A percentile compares a stretch with the other conserved stretches of the same genome.
phyloP scores from a whole-genome alignment of 768 basidiomycete genomes.

The Botryobasidium botryosum region DNA sequence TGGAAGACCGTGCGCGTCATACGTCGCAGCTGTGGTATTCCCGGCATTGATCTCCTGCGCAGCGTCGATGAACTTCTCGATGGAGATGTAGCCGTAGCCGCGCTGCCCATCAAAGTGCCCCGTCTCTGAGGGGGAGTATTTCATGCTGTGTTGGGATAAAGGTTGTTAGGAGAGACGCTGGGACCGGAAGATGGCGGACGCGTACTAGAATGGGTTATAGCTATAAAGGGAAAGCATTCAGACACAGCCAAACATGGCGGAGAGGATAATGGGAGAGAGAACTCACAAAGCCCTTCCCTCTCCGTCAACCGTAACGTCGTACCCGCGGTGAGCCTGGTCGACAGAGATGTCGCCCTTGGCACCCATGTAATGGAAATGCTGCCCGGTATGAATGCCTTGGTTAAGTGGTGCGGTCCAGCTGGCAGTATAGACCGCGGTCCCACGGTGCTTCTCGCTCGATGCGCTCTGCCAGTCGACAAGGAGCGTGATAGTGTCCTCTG shows the following conservation, averaged over 20 bases:
- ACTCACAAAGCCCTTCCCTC: constrained; percentile 51
- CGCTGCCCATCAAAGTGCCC: constrained; percentile 91
- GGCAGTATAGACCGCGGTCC: constrained; percentile 84
- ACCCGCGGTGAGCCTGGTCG: constrained; percentile 88
- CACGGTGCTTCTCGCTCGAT: constrained; percentile 53
- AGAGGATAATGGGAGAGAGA: background rate
- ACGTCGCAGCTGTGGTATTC: constrained; percentile 41
- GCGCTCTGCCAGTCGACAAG: constrained; percentile 86
- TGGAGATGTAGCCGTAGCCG: constrained; percentile 79
- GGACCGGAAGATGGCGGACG: constrained; percentile 12
- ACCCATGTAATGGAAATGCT: constrained; percentile 92
- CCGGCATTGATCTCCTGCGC: constrained; percentile 64
- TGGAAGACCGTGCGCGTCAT: constrained; percentile 64
- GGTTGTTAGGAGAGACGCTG: constrained; percentile 8
- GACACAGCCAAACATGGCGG: too few relatives aligned
- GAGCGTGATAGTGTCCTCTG: constrained; percentile 90
- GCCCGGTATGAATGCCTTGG: constrained; percentile 76
- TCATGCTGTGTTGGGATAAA: constrained; percentile 43
- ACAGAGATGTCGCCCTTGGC: constrained; percentile 89
- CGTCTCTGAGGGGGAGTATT: constrained; percentile 80
- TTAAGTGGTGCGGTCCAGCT: constrained; percentile 89
- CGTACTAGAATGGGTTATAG: constrained; percentile 84
- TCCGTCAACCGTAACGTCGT: constrained; percentile 76
- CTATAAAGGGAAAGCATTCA: constrained; percentile 4
- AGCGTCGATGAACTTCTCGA: constrained; percentile 84